Base-by-base conservation (phyloP, 2,329 filamentous ascomycete genomes). In the Aspergillus sp. region DNA sequence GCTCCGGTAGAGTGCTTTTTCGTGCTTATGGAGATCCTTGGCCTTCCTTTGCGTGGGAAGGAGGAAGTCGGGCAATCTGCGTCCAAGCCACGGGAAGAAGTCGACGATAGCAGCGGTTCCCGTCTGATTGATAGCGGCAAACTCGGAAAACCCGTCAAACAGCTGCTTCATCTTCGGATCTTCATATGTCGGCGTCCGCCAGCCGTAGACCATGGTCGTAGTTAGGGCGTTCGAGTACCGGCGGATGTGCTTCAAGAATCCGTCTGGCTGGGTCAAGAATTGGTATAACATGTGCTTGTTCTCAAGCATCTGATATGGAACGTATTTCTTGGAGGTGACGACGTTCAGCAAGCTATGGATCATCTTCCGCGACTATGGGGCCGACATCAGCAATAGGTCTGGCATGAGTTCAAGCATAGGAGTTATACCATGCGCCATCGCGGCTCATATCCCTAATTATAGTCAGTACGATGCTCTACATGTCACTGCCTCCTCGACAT, bases 261-360 rank as follows among this genome's bases (percentile, higher is more conserved):
- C 36, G 1, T 61, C 41, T 0, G 69, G 69, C 5, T 51, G 37
- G 0, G 65, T 58, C 3, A 74, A 42, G 12, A 76, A 49, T 5
- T 68, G 65, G 27, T 55, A 39, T 38, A 57, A 13, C 69, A 76
- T 69, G 30, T 67, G 63, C 43, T 68, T 71, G 48, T 67, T 71
- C 46, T 76, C 72, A 2, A 75, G 57, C 29, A 68, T 62, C 41
- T 75, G 71, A 40, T 74, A 75, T 2, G 67, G 62, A 2, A 74
- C 60, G 36, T 77, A 78, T 6, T 55, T 52, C 33, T 58, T 61
- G 3, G 68, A 60, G 1, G 61, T 58, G 0, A 55, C 63, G 32
- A 68, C 48, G 40, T 72, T 70, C 16, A 74, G 62, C 2, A 69
- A 55, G 2, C 51, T 54, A 43, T 72, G 69, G 3, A 64, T 43